Percentiles rank a stretch among this genome's conserved stretches.
Evolutionary conservation across 2,329 filamentous ascomycete species (phyloP).

Genomic region (Grosmannia serpens): DNA sequence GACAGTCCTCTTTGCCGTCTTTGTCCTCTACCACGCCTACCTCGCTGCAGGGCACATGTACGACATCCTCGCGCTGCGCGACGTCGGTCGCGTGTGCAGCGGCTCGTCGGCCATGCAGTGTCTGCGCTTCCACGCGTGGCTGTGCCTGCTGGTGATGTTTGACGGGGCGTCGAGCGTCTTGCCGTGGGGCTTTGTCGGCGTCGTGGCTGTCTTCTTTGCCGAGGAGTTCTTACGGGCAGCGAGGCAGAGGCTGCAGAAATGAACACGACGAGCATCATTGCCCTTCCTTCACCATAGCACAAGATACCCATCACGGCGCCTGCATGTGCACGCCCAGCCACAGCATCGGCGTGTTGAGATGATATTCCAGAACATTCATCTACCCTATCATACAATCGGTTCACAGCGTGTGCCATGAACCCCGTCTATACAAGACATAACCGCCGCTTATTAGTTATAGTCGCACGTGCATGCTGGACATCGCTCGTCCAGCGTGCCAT

Average conservation of each 20-base stretch:
- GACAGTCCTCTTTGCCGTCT: conserved; percentile 3
- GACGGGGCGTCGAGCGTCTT: conserved; percentile 5
- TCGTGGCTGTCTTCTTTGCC: conserved; percentile 6
- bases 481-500: background rate
- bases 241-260: background rate
- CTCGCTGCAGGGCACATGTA: background rate
- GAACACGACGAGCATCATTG: background rate
- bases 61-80: conserved; percentile 3
- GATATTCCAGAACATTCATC: background rate
- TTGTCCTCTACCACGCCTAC: conserved; percentile 6
- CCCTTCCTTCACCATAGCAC: background rate
- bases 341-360: background rate
- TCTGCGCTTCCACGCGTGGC: background rate
- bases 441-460: no score
- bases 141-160: background rate
- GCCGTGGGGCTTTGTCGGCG: conserved; percentile 10
- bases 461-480: no score
- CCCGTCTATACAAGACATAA: background rate
- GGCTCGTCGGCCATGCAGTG: conserved; percentile 1
- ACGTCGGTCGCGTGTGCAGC: conserved; percentile 8
- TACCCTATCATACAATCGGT: background rate
- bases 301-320: background rate
- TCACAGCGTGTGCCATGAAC: background rate
- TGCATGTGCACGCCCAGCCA: no score
- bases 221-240: conserved; percentile 6